These are phyloP conservation scores for Tillandsia leiboldiana DNA, from an alignment of 176 grass and related monocot genomes.

Conservation along the genomic window DNA sequence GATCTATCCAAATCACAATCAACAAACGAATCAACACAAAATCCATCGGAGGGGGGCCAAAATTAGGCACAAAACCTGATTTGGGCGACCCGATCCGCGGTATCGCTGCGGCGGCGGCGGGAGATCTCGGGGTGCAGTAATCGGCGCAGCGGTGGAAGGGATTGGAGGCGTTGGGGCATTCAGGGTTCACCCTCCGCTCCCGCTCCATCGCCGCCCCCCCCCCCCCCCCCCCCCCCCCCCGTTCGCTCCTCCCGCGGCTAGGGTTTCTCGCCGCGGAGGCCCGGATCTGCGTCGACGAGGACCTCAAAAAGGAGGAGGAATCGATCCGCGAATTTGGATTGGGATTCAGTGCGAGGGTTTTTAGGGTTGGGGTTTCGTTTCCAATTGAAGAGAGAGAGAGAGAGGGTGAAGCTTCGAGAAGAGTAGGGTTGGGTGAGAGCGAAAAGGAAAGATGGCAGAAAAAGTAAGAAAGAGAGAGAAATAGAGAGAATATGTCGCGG, in stretches of 20 bases:
- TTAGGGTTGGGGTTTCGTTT: background rate
- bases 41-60: background rate
- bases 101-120: constrained; percentile 6
- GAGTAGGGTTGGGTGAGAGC: background rate
- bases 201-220: constrained; percentile 5
- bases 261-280: too few relatives aligned
- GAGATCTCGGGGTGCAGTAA: constrained; percentile 25
- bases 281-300: too few relatives aligned
- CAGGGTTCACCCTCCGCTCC: constrained; percentile 30
- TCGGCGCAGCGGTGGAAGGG: constrained; percentile 50
- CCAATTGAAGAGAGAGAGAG: background rate
- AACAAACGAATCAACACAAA: constrained; percentile 11
- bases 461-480: too few relatives aligned
- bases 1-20: constrained; percentile 5
- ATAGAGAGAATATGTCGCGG: background rate
- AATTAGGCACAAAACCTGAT: background rate
- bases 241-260: background rate
- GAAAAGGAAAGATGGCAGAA: too few relatives aligned
- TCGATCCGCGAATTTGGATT: background rate
- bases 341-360: too few relatives aligned
- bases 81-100: background rate
- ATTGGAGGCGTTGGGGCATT: constrained; percentile 48
- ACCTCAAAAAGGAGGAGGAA: background rate
- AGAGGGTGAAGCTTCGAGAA: background rate
- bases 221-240: constrained; percentile 16